Evolutionary conservation across 768 basidiomycete genomes (phyloP), one percentile per base, ranked within the genome.

Genomic region (Gloeophyllum trabeum): DNA sequence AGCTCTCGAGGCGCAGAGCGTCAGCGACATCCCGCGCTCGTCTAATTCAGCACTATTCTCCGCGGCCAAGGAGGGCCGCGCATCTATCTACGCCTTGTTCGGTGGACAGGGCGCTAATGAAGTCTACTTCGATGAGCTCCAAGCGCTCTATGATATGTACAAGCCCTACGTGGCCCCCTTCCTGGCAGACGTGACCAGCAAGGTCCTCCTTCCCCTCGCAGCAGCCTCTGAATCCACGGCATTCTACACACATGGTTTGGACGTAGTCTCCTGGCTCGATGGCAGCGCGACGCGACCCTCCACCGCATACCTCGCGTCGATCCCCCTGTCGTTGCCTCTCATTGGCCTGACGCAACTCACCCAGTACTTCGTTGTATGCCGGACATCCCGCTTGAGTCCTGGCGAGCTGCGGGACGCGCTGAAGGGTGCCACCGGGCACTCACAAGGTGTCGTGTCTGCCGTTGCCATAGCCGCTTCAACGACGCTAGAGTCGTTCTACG

Each of bases 61-160:
- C 7, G 79, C 81, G 28, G 76, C 76, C 24, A 54, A 62, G 36
- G 58, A 69, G n/a, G 73, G 75, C 36, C 72, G 80, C 35, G 81
- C 76, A 42, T 84, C 73, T 37, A 65, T 97, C 52, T 97, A 85
- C 63, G 94, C 90, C 40, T 68, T 99, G 30, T 99, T 99, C 57
- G 94, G 94, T 40, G 96, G 96, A 12, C 96, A 99, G 62, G 96
- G 96, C 44, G 89, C 85, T 45, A 98, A 98, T 62, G 96, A 98
- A 57, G 86, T 94, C 46, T 99, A 98, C 67, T 91, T 97, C 59
- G 88, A 94, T 59, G 96, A 98, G 60, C 73, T 99, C 16, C 87
- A 94, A 65, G 66, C 70, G 39, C 79, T 98, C 40, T 92, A 87
- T 63, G 84, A 96, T 63, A 85, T 77, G 46, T 98, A 99, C 71